Conservation (phyloP, 768 basidiomycete species). For the Leccinum subtestaceum region DNA sequence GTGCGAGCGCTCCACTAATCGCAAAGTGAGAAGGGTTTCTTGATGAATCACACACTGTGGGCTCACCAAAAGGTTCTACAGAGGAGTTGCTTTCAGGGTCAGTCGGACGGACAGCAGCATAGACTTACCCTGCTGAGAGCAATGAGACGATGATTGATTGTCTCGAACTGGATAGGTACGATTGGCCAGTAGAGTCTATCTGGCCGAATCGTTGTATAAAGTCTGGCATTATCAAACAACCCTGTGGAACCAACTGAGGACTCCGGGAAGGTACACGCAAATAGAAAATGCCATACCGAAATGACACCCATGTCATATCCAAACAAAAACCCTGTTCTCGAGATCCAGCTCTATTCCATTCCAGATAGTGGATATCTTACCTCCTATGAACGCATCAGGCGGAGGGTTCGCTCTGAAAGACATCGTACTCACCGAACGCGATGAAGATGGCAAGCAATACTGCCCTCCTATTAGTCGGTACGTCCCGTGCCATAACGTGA, state of each 20-base stretch:
- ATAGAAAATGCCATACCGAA: constrained; percentile 42
- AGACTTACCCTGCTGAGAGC: constrained; percentile 61
- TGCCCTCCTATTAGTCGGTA: constrained; percentile 62
- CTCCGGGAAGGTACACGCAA: constrained; percentile 1
- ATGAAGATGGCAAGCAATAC: constrained; percentile 67
- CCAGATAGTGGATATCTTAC: constrained; percentile 9
- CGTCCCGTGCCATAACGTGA: constrained; percentile 36
- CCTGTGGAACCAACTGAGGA: constrained; percentile 35
- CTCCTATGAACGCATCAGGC: constrained; percentile 14
- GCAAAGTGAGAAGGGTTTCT: constrained; percentile 1
- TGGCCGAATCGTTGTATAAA: constrained; percentile 70
- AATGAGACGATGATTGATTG: constrained; percentile 80
- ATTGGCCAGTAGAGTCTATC: constrained; percentile 42
- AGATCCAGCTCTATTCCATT: background rate
- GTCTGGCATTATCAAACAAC: constrained; percentile 78
- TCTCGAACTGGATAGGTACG: constrained; percentile 55
- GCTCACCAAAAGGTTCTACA: constrained; percentile 52
- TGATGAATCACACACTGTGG: background rate
- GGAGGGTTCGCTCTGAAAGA: background rate
- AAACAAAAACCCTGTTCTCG: constrained; percentile 52
- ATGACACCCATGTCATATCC: constrained; percentile 80
- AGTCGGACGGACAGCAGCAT: background rate
- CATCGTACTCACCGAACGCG: constrained; percentile 56
- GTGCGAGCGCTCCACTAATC: constrained; percentile 57
- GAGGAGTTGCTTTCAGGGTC: background rate